Percentiles rank a stretch among this genome's conserved stretches.
phyloP scores from a whole-genome alignment of 2,329 filamentous ascomycete species.

The Colletotrichum siamense region DNA sequence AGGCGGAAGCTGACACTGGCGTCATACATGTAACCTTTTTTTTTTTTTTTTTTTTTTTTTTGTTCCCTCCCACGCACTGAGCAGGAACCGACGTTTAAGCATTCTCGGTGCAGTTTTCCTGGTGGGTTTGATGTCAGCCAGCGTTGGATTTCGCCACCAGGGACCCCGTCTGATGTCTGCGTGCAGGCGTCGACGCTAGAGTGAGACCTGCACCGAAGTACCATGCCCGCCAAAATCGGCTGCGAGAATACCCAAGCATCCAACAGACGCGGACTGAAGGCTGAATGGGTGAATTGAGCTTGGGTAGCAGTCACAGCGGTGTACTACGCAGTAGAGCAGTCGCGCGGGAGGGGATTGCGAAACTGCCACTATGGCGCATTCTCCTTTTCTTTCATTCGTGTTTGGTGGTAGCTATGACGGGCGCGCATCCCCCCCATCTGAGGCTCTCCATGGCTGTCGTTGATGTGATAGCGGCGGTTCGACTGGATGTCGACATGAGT shows the following conservation, averaged over 20 bases:
- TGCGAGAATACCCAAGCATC: neutral
- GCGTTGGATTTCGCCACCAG: constrained; percentile 4
- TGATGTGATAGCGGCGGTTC: neutral
- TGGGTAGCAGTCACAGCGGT: neutral
- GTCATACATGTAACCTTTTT: constrained; percentile 20
- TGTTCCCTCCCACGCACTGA: neutral
- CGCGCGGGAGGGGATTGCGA: neutral
- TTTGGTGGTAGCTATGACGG: neutral
- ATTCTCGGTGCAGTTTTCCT: neutral
- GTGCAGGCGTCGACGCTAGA: neutral
- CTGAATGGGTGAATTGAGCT: neutral
- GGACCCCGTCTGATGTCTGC: constrained; percentile 7
- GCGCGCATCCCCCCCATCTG: neutral
- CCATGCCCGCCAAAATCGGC: neutral
- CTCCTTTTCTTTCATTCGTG: neutral
- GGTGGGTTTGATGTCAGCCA: constrained; percentile 1
- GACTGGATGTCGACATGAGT: neutral
- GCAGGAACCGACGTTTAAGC: neutral
- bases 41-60: neutral
- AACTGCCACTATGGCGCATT: neutral
- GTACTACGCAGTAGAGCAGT: neutral
- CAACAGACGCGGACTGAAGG: neutral
- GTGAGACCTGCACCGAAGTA: neutral
- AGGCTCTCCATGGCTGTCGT: constrained; percentile 3
- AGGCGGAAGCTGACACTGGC: constrained; percentile 6